A percentile compares a stretch with the other conserved stretches of the same genome.
Conservation (phyloP, 257 asterid species). For the Solanum arcanum region DNA sequence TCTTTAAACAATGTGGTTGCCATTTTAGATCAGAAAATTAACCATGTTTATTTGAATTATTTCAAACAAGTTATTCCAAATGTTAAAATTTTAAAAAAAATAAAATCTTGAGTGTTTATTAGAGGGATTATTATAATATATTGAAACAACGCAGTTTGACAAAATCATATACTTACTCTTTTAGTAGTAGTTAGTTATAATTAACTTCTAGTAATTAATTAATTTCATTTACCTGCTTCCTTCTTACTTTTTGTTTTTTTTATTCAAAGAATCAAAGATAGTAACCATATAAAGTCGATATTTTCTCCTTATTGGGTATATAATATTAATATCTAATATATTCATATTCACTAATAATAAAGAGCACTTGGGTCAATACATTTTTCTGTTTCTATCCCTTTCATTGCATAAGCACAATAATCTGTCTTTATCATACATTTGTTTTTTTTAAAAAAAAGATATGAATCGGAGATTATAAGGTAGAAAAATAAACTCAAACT, state of each 20-base stretch:
- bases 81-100: neutral
- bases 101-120: neutral
- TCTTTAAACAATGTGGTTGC: neutral
- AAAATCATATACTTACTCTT: neutral
- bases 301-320: neutral
- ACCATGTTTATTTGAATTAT: neutral
- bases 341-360: neutral
- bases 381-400: neutral
- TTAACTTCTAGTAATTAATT: neutral
- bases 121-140: neutral
- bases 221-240: neutral
- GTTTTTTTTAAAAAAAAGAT: too few relatives aligned
- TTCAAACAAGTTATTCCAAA: neutral
- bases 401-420: neutral
- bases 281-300: neutral
- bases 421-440: neutral
- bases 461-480: neutral
- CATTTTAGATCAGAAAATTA: neutral
- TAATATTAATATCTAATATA: too few relatives aligned
- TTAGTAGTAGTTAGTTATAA: neutral
- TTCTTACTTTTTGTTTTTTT: neutral
- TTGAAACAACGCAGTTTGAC: neutral
- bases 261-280: neutral
- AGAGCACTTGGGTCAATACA: neutral
- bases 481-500: accelerated